Evolutionary conservation across 306 rosid species (phyloP).

Genomic region (Betula pendula): DNA sequence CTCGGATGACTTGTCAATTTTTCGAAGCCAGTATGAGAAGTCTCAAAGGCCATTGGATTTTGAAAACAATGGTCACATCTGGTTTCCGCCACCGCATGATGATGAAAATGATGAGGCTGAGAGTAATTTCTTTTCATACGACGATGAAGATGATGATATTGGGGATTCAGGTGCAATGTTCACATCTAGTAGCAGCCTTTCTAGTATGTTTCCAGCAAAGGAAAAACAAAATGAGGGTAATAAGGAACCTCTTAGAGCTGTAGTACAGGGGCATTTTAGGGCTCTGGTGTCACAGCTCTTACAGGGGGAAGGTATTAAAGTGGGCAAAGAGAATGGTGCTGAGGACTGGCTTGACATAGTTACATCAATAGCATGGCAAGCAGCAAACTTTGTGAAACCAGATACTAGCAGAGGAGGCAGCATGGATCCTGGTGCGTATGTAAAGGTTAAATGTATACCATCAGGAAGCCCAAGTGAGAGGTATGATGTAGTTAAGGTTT

Average conservation of each 20-base stretch:
- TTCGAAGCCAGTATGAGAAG: slow-evolving; percentile 47
- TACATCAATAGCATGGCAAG: slow-evolving; percentile 81
- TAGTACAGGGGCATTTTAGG: slow-evolving; percentile 87
- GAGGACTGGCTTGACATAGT: slow-evolving; percentile 87
- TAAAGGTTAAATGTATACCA: slow-evolving; percentile 88
- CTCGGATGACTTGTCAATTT: slow-evolving; percentile 64
- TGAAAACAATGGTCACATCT: slow-evolving; percentile 75
- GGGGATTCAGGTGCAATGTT: slow-evolving; percentile 83
- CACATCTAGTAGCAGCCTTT: slow-evolving; percentile 71
- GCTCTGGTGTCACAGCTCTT: slow-evolving; percentile 90
- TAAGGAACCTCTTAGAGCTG: slow-evolving; percentile 79
- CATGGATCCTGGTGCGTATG: slow-evolving; percentile 95
- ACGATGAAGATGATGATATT: slow-evolving; percentile 87
- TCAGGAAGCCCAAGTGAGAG: slow-evolving; percentile 84
- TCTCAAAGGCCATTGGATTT: slow-evolving; percentile 78
- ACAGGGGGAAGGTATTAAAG: slow-evolving; percentile 72
- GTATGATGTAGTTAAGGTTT: slow-evolving; percentile 41
- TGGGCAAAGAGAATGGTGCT: slow-evolving; percentile 55
- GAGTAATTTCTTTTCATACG: slow-evolving; percentile 60
- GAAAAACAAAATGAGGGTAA: slow-evolving; percentile 67
- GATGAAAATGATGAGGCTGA: slow-evolving; percentile 72
- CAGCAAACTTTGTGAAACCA: slow-evolving; percentile 91
- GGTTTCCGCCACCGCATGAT: slow-evolving; percentile 91
- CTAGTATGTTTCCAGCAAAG: slow-evolving; percentile 67
- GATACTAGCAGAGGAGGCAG: slow-evolving; percentile 97